Base-by-base conservation (phyloP, 2,329 filamentous ascomycete genomes). In the Arthrocladium fulminans region DNA sequence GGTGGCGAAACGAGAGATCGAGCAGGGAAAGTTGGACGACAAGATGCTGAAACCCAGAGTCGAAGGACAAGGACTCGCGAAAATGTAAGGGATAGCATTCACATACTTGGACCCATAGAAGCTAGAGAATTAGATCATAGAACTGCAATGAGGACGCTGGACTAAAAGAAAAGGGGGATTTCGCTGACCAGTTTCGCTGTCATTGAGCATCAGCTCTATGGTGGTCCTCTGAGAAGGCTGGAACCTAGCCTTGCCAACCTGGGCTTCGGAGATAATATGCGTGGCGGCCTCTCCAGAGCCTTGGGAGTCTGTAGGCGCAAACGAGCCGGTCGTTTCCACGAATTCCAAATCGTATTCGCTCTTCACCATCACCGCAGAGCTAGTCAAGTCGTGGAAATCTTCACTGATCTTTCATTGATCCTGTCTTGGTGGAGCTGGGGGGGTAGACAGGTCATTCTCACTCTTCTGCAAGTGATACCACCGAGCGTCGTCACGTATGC, bases 1-100 rank as follows among this genome's bases (percentile, higher is more conserved):
- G 0, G 73, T 53, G 3, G 46, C 54, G 19, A 38, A 52, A 27
- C 39, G 51, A 17, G 55, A 54, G 9, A 48, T 48, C 20, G 10
- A 49, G 32, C 13, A 44, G 3, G 47, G 47, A 3, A 49, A 49
- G 30, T n/a, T 49, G 32, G 25, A 44, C 12, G 47, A 49, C 20
- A 38, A 34, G 5, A 17, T 15, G 8, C 9, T 49, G 47, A 49
- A 49, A 30, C 47, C 47, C 22, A 49, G 45, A 15, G 41, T 49
- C 7, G 27, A 44, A 3, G 47, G 47, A 27, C 47, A 49, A 25
- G 45, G 32, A 35, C 6, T 35, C 5, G 6, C 32, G 13, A 35
- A 35, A 15, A 10, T 40, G 5, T 40, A 15, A 40, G 17, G 34
- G 6, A 37, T 37, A 37, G 34, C 8, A 37, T 7, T n/a, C 13